Evolutionary conservation across 768 basidiomycete genomes (phyloP).

Genomic region (Amanita subjunquillea): DNA sequence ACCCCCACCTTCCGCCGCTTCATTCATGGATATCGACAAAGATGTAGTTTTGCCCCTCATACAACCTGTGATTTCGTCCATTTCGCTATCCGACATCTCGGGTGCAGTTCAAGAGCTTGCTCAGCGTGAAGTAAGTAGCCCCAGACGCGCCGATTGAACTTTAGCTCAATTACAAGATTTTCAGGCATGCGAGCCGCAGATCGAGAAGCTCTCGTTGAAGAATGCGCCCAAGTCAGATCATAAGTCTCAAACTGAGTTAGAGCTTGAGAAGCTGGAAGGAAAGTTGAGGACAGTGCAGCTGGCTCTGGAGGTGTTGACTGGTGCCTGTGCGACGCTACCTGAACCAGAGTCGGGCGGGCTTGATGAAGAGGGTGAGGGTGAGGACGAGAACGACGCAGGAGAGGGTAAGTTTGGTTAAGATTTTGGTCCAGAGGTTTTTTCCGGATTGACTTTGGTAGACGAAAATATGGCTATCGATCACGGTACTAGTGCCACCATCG

Average conservation of each 20-base stretch:
- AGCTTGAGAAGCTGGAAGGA: conserved; percentile 65
- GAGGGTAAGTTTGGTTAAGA: conserved; percentile 15
- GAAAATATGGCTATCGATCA: conserved; percentile 32
- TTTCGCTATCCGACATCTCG: conserved; percentile 42
- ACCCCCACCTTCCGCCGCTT: conserved; percentile 53
- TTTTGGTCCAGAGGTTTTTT: background rate
- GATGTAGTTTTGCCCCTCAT: conserved; percentile 66
- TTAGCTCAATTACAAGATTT: conserved; percentile 2
- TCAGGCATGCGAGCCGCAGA: conserved; percentile 38
- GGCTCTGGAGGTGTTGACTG: conserved; percentile 82
- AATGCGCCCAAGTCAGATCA: conserved; percentile 70
- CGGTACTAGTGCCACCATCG: conserved; percentile 22
- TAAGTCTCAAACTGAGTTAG: conserved; percentile 53
- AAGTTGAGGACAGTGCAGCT: conserved; percentile 67
- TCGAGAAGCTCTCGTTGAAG: conserved; percentile 52
- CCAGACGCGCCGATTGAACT: background rate
- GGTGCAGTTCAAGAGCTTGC: conserved; percentile 42
- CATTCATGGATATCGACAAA: conserved; percentile 58
- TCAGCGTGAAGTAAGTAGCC: conserved; percentile 33
- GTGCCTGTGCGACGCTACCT: conserved; percentile 78
- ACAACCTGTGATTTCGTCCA: conserved; percentile 50
- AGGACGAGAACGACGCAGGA: conserved; percentile 22
- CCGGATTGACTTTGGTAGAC: conserved; percentile 10
- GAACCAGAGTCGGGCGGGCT: conserved; percentile 46
- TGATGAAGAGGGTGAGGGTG: conserved; percentile 28